Conservation (phyloP, 345 rosid genomes). For the Toxicodendron radicans region DNA sequence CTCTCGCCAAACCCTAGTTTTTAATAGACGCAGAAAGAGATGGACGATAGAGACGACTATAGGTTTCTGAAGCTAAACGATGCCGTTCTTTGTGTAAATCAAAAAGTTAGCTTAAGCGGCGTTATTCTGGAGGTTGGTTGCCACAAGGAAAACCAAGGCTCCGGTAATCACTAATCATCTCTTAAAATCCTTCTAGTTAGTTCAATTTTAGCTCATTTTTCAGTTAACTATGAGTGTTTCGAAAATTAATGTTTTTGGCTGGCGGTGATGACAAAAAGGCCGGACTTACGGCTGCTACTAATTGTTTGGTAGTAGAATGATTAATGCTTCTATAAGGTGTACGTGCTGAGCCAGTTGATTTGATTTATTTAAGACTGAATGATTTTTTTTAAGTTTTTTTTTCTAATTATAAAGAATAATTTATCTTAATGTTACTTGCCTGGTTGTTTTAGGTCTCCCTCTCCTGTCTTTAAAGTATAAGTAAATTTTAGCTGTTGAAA, state of each 20-base stretch:
- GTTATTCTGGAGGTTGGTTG: constrained; percentile 49
- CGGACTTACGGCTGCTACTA: constrained; percentile 66
- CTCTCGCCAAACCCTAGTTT: not conserved
- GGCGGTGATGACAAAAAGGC: constrained; percentile 75
- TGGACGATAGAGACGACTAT: constrained; percentile 42
- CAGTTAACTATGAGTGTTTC: not conserved
- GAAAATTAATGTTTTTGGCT: constrained; percentile 5
- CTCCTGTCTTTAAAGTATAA: too few species aligned
- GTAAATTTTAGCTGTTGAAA: too few species aligned
- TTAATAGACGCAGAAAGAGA: not conserved
- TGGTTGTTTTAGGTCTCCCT: too few species aligned
- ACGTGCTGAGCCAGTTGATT: constrained; percentile 44
- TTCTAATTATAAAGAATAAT: too few species aligned
- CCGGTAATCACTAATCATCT: constrained; percentile 38
- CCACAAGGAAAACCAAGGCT: constrained; percentile 48
- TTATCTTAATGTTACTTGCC: too few species aligned
- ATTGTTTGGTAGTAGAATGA: constrained; percentile 55
- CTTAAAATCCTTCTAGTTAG: not conserved
- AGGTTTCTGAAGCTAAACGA: constrained; percentile 57
- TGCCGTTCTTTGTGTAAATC: constrained; percentile 51
- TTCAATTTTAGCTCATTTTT: not conserved
- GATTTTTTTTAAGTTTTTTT: too few species aligned
- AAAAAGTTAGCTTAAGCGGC: constrained; percentile 61
- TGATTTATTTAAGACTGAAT: not conserved
- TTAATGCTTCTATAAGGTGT: constrained; percentile 37